Base-by-base conservation (phyloP, 2,329 filamentous ascomycete genomes). In the Myriosclerotinia duriaeana region DNA sequence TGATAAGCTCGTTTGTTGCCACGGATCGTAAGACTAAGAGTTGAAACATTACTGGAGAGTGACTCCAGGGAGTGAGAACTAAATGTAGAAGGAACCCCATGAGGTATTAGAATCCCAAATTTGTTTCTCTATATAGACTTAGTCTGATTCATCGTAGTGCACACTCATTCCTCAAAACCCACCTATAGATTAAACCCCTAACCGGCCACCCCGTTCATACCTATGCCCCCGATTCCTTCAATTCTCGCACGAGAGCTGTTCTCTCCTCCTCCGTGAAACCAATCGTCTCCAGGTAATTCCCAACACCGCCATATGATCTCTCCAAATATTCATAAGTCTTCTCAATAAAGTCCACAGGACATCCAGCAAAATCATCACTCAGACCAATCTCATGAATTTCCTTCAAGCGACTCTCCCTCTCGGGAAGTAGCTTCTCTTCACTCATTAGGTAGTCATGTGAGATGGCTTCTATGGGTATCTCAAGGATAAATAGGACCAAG, bases 311-410 rank as follows among this genome's bases (percentile, higher is more conserved):
- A 76, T 92, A 90, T 63, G 78, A 82, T 4, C 80, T 76, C 2
- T 84, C 74, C 6, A 96, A 77, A 75, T 91, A 86, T 20, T 72
- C 75, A 38, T 81, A 77, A 5, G 93, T 82, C 14, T 79, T 80
- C 20, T 75, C 71, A n/a, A 92, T 87, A 79, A 93, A 88, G 3
- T 85, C 83, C 5, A 78, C 76, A 3, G 87, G 85, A 71, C 89
- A 91, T 30, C 83, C 81, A 0, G 85, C 89, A 81, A 92, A 96
- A 3, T 87, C 85, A n/a, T 89, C 86, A 0, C 87, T 83, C 61
- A 96, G 78, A 0, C 92, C 92, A 71, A 95, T 86, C 56, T 84
- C 82, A 5, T 79, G 76, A 64, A 96, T 89, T 78, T 96, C 91
- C 58, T 80, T 78, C 70, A 94, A 74, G 62, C 90, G 83, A 72